Base-by-base conservation (phyloP, 2,329 filamentous ascomycete genomes). In the Lachnellula suecica region DNA sequence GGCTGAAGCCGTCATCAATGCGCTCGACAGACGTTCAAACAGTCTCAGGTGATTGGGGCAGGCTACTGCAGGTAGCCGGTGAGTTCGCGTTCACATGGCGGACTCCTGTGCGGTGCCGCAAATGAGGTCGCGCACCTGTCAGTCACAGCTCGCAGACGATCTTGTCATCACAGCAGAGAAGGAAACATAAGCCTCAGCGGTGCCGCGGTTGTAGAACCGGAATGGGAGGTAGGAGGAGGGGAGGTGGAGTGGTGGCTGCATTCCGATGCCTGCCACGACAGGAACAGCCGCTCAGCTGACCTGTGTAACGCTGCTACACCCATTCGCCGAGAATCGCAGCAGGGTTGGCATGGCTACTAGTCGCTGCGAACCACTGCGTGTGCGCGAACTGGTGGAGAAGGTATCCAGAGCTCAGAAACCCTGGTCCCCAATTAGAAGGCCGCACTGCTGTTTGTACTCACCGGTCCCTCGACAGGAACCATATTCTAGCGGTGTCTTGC, bases 381-480 rank as follows among this genome's bases (percentile, higher is more conserved):
- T 59, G 63, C 59, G 51, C 54, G 64, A 67, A 66, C 64, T 57
- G 63, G 63, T 64, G 65, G 62, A 64, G 60, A 55, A 53, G 49
- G 11, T 20, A 11, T 41, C 35, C 22, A 52, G 31, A 34, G 29
- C 47, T 46, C 38, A n/a, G 8, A 13, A 58, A 52, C 38, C 44
- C 38, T 47, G 47, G 47, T 23, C 40, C 29, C 11, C 35, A 37
- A 47, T 47, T 59, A 22, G 44, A n/a, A 42, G n/a, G 44, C 37
- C 44, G 47, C n/a, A 34, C 22, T 41, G 43, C 48, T 60, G 57
- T 63, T 64, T 59, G 61, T 57, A 56, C 46, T 59, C 49, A 58
- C 27, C 25, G 43, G 40, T 35, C 58, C 61, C 59, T 64, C 59
- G 61, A 61, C 51, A 54, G 53, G 56, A 56, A 51, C 40, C 3